Evolutionary conservation across 768 basidiomycete species (phyloP).

Genomic region (Stropharia rugosoannulata): DNA sequence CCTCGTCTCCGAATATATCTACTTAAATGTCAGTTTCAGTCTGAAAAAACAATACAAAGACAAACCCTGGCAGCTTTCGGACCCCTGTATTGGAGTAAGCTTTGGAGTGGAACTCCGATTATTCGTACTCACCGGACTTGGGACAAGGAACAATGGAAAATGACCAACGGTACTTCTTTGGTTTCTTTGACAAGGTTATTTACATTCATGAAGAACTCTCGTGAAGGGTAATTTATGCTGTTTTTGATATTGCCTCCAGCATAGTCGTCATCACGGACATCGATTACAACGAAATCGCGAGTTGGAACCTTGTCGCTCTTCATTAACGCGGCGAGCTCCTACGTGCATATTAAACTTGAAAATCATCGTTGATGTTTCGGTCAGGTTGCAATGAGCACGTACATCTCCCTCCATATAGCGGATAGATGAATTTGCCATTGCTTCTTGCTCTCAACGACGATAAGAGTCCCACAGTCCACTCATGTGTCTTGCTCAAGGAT

Average conservation of each 20-base stretch:
- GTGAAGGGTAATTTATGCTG: conserved; percentile 61
- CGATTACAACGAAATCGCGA: conserved; percentile 75
- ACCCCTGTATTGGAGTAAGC: conserved; percentile 42
- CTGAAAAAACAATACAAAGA: not conserved
- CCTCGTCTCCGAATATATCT: conserved; percentile 74
- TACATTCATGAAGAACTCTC: conserved; percentile 54
- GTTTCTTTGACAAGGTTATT: conserved; percentile 58
- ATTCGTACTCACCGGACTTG: conserved; percentile 62
- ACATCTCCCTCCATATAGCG: conserved; percentile 25
- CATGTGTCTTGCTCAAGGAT: too few species aligned
- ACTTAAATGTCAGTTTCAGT: not conserved
- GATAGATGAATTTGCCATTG: not conserved
- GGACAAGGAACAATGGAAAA: conserved; percentile 81
- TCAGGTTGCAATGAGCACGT: conserved; percentile 5
- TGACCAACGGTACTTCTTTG: conserved; percentile 57
- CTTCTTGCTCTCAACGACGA: too few species aligned
- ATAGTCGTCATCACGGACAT: conserved; percentile 85
- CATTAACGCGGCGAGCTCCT: conserved; percentile 73
- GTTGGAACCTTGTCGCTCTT: conserved; percentile 55
- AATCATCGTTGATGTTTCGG: not conserved
- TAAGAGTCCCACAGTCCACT: too few species aligned
- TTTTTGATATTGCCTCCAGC: conserved; percentile 77
- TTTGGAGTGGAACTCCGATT: not conserved
- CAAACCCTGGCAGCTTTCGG: conserved; percentile 75
- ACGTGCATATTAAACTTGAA: conserved; percentile 1